These are phyloP conservation scores for Penicillium sp. DNA, from an alignment of 2,329 filamentous ascomycete species.

Conservation along the genomic window DNA sequence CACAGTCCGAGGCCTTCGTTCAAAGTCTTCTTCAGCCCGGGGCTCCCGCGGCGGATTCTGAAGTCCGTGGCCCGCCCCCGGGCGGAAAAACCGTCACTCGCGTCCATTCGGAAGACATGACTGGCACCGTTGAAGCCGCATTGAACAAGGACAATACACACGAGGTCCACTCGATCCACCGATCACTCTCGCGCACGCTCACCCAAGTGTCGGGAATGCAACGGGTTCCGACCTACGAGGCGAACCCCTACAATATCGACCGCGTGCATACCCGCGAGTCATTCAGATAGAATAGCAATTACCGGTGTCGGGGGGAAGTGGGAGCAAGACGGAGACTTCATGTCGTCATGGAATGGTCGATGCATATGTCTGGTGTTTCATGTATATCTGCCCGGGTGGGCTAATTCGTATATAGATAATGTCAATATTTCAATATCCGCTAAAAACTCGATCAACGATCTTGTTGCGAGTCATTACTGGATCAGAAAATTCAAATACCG, in stretches of 20 bases:
- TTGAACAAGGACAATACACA: slow-evolving; percentile 13
- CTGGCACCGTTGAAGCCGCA: not conserved
- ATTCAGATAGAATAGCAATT: slow-evolving; percentile 13
- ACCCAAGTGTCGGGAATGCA: slow-evolving; percentile 10
- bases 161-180: slow-evolving; percentile 14
- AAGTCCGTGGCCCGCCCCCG: not conserved
- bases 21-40: slow-evolving; percentile 21
- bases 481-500: not conserved
- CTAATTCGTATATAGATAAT: not conserved
- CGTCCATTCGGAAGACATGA: not conserved
- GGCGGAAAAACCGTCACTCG: not conserved
- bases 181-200: slow-evolving; percentile 8
- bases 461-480: not conserved
- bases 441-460: not conserved
- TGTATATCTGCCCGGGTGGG: not conserved
- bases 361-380: slow-evolving; percentile 10
- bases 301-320: not conserved
- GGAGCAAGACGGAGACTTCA: not conserved
- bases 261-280: slow-evolving; percentile 21
- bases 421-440: not conserved
- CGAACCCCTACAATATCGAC: slow-evolving; percentile 20
- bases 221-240: slow-evolving; percentile 20
- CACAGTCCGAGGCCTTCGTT: slow-evolving; percentile 37
- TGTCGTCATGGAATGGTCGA: not conserved
- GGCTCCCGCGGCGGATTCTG: not conserved